Evolutionary conservation across 495 filamentous ascomycete species (phyloP).

Genomic region (Beverwykella pulmonaria): DNA sequence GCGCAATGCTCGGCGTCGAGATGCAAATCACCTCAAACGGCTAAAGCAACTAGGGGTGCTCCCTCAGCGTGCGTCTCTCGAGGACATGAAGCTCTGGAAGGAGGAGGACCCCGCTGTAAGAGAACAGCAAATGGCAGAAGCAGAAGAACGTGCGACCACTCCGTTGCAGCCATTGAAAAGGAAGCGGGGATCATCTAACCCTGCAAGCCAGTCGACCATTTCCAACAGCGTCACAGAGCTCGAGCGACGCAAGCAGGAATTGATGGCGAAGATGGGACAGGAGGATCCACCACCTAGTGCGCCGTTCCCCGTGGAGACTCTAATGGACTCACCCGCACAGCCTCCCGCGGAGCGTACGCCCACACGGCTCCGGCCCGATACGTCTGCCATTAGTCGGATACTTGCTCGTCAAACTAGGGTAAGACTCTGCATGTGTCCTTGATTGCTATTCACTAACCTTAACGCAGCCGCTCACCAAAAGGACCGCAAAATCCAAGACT

Average conservation of each 20-base stretch:
- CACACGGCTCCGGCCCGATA: constrained; percentile 6
- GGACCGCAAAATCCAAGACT: not conserved
- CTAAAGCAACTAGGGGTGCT: not conserved
- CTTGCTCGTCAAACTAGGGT: constrained; percentile 9
- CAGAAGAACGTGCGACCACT: not conserved
- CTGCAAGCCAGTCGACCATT: not conserved
- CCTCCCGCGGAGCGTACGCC: not conserved
- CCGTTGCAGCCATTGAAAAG: not conserved
- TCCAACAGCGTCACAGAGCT: not conserved
- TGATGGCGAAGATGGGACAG: constrained; percentile 1
- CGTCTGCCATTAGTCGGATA: constrained; percentile 6
- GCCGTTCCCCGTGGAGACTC: not conserved
- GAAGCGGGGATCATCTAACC: not conserved
- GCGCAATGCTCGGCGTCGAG: constrained; percentile 1
- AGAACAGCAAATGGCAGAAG: not conserved
- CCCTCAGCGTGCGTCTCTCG: not conserved
- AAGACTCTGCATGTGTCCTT: not conserved
- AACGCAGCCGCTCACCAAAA: not conserved
- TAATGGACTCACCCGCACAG: not conserved
- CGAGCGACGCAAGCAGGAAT: constrained; percentile 4
- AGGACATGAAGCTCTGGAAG: not conserved
- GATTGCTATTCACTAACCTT: not conserved
- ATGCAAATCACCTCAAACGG: not conserved
- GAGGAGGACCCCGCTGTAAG: not conserved
- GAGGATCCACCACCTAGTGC: not conserved